phyloP scores from a whole-genome alignment of 805 yeast genomes.

The Lipomyces starkeyi region DNA sequence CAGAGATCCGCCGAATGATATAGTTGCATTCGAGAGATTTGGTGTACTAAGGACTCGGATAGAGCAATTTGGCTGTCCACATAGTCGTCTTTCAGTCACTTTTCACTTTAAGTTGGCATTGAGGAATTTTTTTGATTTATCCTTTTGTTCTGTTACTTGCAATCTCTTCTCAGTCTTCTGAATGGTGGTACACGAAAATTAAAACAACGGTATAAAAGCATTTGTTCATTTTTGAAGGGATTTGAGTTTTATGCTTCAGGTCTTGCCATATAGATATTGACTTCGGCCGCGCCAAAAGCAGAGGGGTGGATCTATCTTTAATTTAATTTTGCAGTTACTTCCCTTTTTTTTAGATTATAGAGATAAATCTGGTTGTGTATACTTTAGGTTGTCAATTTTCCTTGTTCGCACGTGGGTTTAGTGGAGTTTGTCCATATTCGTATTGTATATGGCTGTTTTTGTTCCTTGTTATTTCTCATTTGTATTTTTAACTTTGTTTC shows the following conservation, averaged over 20 bases:
- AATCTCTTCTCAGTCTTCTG: neutral
- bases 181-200: neutral
- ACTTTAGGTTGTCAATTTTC: neutral
- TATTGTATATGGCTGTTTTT: neutral
- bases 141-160: neutral
- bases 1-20: constrained; percentile 43
- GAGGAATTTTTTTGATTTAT: neutral
- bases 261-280: neutral
- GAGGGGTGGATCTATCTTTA: neutral
- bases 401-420: neutral
- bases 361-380: neutral
- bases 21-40: constrained; percentile 1
- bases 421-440: neutral
- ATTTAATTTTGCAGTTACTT: neutral
- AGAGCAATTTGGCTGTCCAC: neutral
- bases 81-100: neutral
- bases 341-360: neutral
- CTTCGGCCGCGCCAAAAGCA: neutral
- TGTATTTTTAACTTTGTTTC: neutral
- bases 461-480: neutral
- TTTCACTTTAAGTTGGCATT: neutral
- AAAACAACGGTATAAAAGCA: neutral
- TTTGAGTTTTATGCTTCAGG: neutral
- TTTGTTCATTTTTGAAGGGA: neutral
- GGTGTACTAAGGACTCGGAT: neutral